Evolutionary conservation across 352 stramenopile species (phyloP).

Genomic region (Pythium phragmitis): DNA sequence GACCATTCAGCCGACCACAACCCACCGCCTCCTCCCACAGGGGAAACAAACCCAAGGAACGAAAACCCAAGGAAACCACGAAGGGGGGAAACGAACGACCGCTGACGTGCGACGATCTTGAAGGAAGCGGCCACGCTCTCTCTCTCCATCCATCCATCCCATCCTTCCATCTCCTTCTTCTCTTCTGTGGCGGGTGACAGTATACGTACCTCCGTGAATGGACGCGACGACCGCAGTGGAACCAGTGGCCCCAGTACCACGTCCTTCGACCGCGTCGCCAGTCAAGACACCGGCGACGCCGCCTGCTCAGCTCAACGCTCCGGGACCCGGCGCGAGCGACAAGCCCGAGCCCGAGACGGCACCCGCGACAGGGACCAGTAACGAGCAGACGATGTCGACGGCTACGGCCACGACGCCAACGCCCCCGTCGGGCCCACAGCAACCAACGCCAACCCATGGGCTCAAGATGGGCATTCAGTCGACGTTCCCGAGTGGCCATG

Average conservation of each 20-base stretch:
- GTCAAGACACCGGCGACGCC: conserved; percentile 14
- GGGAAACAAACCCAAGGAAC: neutral
- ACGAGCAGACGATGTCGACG: neutral
- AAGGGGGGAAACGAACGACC: neutral
- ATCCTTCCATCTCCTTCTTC: neutral
- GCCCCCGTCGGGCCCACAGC: neutral
- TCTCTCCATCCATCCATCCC: neutral
- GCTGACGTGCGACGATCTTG: neutral
- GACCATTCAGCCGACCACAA: neutral
- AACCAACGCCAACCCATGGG: neutral
- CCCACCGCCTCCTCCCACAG: neutral
- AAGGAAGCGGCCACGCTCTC: neutral
- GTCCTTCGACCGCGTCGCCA: neutral
- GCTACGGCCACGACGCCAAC: neutral
- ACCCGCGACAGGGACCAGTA: neutral
- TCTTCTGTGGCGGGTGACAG: neutral
- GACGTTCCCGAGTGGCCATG: neutral
- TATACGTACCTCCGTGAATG: conserved; percentile 17
- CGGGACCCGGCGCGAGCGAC: conserved; percentile 9
- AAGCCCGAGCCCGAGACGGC: neutral
- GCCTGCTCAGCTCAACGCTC: neutral
- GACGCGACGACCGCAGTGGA: conserved; percentile 17
- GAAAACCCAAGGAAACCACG: neutral
- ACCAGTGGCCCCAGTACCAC: neutral
- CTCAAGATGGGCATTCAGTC: conserved; percentile 3